Conservation (phyloP, 768 basidiomycete genomes). For the Leucocoprinus leucothites region DNA sequence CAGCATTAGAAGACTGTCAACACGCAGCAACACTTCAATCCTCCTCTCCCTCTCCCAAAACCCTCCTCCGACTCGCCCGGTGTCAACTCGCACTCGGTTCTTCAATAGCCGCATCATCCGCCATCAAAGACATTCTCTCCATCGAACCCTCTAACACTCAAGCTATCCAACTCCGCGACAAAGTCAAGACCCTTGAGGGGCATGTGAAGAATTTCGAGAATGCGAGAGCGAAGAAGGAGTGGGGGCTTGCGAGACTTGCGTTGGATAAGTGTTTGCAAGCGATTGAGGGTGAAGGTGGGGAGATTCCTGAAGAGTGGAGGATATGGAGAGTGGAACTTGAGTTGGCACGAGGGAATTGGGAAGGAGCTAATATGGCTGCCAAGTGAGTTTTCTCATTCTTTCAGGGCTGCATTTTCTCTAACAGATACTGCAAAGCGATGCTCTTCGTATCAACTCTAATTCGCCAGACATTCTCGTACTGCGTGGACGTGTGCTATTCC, state of each 20-base stretch:
- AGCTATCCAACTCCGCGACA: slow-evolving; percentile 58
- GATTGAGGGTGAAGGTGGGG: slow-evolving; percentile 73
- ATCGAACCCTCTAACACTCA: slow-evolving; percentile 61
- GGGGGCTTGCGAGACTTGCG: slow-evolving; percentile 76
- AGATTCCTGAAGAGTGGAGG: slow-evolving; percentile 78
- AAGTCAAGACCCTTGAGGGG: slow-evolving; percentile 56
- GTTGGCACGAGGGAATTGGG: slow-evolving; percentile 66
- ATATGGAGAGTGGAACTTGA: slow-evolving; percentile 78
- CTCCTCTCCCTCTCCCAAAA: slow-evolving; percentile 54
- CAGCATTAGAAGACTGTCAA: slow-evolving; percentile 79
- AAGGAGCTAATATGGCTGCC: slow-evolving; percentile 69
- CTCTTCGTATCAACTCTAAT: slow-evolving; percentile 64
- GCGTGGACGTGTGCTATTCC: slow-evolving; percentile 79
- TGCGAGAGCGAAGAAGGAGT: slow-evolving; percentile 59
- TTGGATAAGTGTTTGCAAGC: slow-evolving; percentile 73
- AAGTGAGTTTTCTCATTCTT: slow-evolving; percentile 48
- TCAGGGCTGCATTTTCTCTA: neutral
- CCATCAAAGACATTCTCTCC: slow-evolving; percentile 56
- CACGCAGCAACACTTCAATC: slow-evolving; percentile 66
- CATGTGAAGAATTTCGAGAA: slow-evolving; percentile 64
- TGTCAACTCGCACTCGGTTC: slow-evolving; percentile 82
- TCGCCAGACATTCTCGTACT: slow-evolving; percentile 77
- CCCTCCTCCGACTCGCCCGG: slow-evolving; percentile 76
- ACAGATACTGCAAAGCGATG: slow-evolving; percentile 55
- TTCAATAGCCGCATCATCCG: slow-evolving; percentile 61